Base-by-base conservation (phyloP, 352 stramenopile species). In the Phytophthora sp. region DNA sequence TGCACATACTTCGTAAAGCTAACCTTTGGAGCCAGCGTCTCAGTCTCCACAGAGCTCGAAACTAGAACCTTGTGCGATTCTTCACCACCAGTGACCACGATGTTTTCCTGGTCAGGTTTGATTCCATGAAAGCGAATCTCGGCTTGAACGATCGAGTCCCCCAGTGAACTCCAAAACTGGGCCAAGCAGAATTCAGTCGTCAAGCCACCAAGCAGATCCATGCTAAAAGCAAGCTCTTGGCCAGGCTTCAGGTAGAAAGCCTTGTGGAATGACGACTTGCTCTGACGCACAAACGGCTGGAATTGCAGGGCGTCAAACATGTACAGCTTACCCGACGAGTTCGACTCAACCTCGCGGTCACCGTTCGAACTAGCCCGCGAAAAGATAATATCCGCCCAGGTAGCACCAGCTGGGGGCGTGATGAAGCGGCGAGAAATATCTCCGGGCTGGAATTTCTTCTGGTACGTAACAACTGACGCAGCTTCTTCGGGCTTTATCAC, bases 281-380 rank as follows among this genome's bases (percentile, higher is more conserved):
- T 91, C 74, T 95, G 87, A 6, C 86, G 84, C 37, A 88, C 77
- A 55, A 97, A 92, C 39, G 88, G 86, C 54, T 94, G 77, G 50
- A 97, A 92, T 79, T 98, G 92, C 63, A 97, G 65, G 21, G 82
- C 85, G 64, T 97, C 89, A 52, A 97, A 85, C 66, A 95, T 92
- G 65, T 83, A 97, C 21, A 91, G 54, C 60, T 89, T 90, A 20
- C 81, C 76, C 1, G 81, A 74, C n/a, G 81, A 64, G 45, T 84
- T 90, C 15, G 82, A 89, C 15, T 92, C 81, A 21, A 76, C 58
- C 34, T 89, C 82, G 18, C 54, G 59, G 18, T 87, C 72, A 7
- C 24, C 39, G 5, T 74, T 73, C 13, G 20, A 52, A 13, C 55
- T 73, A 15, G 66, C 57, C 10, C 87, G 87, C 5, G 75, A 84